phyloP scores from a whole-genome alignment of 371 early-diverging fungal species.

The Lichtheimia ornata region DNA sequence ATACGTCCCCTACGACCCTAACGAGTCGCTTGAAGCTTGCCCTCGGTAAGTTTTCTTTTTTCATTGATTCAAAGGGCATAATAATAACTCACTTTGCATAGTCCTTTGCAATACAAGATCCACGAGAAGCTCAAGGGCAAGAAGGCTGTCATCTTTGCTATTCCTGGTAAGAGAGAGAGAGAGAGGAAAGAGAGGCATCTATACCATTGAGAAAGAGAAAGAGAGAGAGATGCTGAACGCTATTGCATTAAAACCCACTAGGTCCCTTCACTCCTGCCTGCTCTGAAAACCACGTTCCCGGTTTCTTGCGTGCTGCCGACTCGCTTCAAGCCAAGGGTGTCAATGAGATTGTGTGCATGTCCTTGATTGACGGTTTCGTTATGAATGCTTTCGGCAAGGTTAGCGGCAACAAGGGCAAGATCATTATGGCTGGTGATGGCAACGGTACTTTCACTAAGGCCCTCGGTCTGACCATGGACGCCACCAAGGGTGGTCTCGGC shows the following conservation, averaged over 20 bases:
- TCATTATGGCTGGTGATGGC: conserved; percentile 75
- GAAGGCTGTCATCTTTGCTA: conserved; percentile 77
- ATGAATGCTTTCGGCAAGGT: conserved; percentile 80
- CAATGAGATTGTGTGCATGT: conserved; percentile 63
- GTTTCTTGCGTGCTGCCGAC: conserved; percentile 47
- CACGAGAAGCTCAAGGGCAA: conserved; percentile 70
- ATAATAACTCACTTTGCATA: background rate
- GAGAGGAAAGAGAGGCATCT: background rate
- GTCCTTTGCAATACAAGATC: conserved; percentile 43
- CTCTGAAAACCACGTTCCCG: conserved; percentile 76
- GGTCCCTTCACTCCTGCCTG: conserved; percentile 84
- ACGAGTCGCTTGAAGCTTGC: conserved; percentile 35
- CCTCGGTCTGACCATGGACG: conserved; percentile 65
- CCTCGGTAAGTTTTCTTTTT: conserved; percentile 20
- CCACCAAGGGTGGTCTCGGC: conserved; percentile 40
- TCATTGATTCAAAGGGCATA: too few species aligned
- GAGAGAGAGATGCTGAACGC: background rate
- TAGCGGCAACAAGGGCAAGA: conserved; percentile 55
- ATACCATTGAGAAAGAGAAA: conserved; percentile 5
- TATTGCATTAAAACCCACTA: background rate
- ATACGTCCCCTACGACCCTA: conserved; percentile 46
- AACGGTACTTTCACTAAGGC: conserved; percentile 63
- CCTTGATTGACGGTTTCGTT: conserved; percentile 67
- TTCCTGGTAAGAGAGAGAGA: conserved; percentile 55
- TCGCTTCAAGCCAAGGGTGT: conserved; percentile 70